Evolutionary conservation across 306 rosid species (phyloP).

Genomic region (Hippophae gyantsensis): DNA sequence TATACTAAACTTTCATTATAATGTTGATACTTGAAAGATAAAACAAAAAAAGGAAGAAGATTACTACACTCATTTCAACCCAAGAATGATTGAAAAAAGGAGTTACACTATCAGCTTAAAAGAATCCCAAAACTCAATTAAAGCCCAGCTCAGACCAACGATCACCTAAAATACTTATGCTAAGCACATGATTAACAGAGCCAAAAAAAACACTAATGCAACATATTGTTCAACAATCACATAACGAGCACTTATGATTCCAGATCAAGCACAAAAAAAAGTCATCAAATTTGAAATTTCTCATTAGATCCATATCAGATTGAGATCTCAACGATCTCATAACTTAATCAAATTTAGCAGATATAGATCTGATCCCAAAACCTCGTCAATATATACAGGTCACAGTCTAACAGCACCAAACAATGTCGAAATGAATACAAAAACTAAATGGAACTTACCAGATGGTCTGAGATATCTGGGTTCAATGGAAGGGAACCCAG

Average conservation of each 20-base stretch:
- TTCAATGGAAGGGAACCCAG: neutral
- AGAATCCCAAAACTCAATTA: no score
- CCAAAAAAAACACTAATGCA: neutral
- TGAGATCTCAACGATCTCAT: conserved; percentile 1
- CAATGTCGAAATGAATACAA: neutral
- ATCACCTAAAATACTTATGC: no score
- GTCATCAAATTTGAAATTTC: neutral
- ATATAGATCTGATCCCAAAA: conserved; percentile 18
- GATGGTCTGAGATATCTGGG: neutral
- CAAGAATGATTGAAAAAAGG: neutral
- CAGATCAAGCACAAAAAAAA: conserved; percentile 18
- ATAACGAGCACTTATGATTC: conserved; percentile 14
- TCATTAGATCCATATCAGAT: conserved; percentile 8
- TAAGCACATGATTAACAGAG: no score
- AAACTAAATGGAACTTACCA: conserved; percentile 6
- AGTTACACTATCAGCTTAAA: no score
- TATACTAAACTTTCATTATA: no score
- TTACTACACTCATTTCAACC: neutral
- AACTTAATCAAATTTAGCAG: conserved; percentile 6
- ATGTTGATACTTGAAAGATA: no score
- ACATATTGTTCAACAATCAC: conserved; percentile 4
- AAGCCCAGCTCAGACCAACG: no score
- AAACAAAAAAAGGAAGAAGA: no score
- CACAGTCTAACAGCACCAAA: neutral
- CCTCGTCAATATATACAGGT: neutral